Evolutionary conservation across 768 basidiomycete species (phyloP).

Genomic region (Cyclocybe aegerita): DNA sequence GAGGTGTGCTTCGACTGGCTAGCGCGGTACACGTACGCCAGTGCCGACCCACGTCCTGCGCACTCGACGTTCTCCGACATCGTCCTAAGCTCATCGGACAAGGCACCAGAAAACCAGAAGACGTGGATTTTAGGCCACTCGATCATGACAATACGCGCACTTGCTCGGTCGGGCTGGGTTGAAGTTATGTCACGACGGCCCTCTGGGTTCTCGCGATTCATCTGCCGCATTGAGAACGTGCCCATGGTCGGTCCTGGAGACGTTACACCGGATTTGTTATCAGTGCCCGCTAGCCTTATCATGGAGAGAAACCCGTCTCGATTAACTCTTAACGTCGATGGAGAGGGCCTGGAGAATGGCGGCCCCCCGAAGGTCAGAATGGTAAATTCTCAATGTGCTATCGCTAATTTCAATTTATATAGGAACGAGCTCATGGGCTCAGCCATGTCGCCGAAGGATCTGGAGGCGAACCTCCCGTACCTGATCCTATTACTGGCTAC

Average conservation of each 20-base stretch:
- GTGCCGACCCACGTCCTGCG: slow-evolving; percentile 88
- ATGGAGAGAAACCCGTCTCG: slow-evolving; percentile 56
- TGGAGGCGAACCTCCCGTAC: slow-evolving; percentile 35
- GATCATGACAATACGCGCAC: slow-evolving; percentile 76
- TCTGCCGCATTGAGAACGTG: slow-evolving; percentile 87
- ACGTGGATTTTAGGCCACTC: slow-evolving; percentile 87
- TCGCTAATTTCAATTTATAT: background rate
- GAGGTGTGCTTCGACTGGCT: slow-evolving; percentile 99
- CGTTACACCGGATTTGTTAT: slow-evolving; percentile 75
- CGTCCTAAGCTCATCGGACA: slow-evolving; percentile 50
- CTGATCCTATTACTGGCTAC: slow-evolving; percentile 80
- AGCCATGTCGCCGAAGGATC: slow-evolving; percentile 17
- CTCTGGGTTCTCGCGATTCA: slow-evolving; percentile 83
- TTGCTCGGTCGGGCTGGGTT: slow-evolving; percentile 81
- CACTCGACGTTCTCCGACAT: slow-evolving; percentile 77
- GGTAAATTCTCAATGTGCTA: slow-evolving; percentile 7
- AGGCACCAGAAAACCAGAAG: slow-evolving; percentile 47
- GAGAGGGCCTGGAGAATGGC: slow-evolving; percentile 19
- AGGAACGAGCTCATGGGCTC: slow-evolving; percentile 29
- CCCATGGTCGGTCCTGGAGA: slow-evolving; percentile 85
- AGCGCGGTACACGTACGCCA: slow-evolving; percentile 90
- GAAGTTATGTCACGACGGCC: slow-evolving; percentile 83
- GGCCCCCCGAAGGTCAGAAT: slow-evolving; percentile 12
- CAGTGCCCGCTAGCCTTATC: slow-evolving; percentile 70
- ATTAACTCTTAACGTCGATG: slow-evolving; percentile 25